Conservation (phyloP, 129 eudicot species). For the Sambucus nigra region DNA sequence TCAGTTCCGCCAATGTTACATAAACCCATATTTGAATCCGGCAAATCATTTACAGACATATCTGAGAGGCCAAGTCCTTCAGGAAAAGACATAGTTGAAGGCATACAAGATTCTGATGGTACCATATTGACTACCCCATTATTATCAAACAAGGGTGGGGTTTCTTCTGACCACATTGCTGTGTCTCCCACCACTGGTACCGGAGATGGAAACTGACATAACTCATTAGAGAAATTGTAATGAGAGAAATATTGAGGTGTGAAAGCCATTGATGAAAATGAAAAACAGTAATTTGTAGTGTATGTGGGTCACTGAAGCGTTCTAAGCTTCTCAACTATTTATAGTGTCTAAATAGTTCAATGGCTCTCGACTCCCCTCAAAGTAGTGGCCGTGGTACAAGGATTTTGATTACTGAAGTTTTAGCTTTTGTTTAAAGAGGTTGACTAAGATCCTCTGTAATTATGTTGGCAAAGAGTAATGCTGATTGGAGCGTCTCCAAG, state of each 20-base stretch:
- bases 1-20: conserved; percentile 9
- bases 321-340: background rate
- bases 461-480: too few relatives aligned
- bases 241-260: conserved; percentile 12
- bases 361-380: background rate
- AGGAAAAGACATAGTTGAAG: conserved; percentile 26
- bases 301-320: background rate
- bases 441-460: too few relatives aligned
- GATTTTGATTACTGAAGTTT: too few relatives aligned
- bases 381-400: background rate
- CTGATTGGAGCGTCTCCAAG: too few relatives aligned
- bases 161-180: conserved; percentile 35
- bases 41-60: conserved; percentile 23
- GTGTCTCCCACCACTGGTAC: background rate
- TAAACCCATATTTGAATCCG: conserved; percentile 9
- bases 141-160: conserved; percentile 21
- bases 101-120: conserved; percentile 18
- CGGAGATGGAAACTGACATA: conserved; percentile 20
- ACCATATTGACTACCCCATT: conserved; percentile 14
- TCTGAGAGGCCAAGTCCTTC: conserved; percentile 35
- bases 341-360: conserved; percentile 1
- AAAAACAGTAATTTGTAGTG: background rate
- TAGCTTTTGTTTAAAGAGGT: background rate
- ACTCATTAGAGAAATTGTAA: conserved; percentile 31
- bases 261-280: conserved; percentile 23